Conservation (phyloP, 345 rosid species). For the Pelargonium nanum region DNA sequence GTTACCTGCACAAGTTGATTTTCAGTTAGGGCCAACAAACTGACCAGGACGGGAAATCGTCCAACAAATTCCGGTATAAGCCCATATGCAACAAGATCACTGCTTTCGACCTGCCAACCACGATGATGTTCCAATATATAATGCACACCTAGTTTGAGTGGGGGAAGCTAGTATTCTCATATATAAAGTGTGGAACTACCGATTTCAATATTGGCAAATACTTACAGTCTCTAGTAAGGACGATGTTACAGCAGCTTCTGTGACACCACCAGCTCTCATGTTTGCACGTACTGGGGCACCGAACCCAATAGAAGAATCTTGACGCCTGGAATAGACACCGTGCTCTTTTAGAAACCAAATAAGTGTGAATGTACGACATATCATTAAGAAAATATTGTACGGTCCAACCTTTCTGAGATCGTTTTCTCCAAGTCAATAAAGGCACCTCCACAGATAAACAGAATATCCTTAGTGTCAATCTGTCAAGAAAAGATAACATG, state of each 20-base stretch:
- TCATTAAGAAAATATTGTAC: background rate
- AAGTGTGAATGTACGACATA: background rate
- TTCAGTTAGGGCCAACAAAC: constrained; percentile 88
- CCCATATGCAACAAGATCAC: constrained; percentile 89
- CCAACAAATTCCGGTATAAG: constrained; percentile 99
- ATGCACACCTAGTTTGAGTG: background rate
- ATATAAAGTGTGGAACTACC: background rate
- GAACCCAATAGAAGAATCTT: constrained; percentile 97
- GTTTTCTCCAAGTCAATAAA: constrained; percentile 96
- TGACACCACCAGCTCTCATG: constrained; percentile 77
- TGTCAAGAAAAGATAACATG: constrained; percentile 14
- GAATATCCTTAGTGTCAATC: constrained; percentile 98
- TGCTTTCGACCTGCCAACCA: constrained; percentile 78
- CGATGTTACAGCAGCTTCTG: constrained; percentile 66
- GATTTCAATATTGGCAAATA: constrained; percentile 2
- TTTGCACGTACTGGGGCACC: constrained; percentile 97
- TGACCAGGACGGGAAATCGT: constrained; percentile 91
- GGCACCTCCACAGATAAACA: constrained; percentile 97
- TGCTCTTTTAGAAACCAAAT: background rate
- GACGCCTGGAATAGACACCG: constrained; percentile 41
- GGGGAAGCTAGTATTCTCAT: background rate
- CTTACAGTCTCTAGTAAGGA: constrained; percentile 88
- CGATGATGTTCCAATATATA: background rate
- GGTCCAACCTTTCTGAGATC: constrained; percentile 79
- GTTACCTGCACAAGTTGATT: constrained; percentile 92